Percentiles rank a stretch among this genome's conserved stretches.
phyloP scores from a whole-genome alignment of 371 early-diverging fungal genomes.

The Mortierella sp. region DNA sequence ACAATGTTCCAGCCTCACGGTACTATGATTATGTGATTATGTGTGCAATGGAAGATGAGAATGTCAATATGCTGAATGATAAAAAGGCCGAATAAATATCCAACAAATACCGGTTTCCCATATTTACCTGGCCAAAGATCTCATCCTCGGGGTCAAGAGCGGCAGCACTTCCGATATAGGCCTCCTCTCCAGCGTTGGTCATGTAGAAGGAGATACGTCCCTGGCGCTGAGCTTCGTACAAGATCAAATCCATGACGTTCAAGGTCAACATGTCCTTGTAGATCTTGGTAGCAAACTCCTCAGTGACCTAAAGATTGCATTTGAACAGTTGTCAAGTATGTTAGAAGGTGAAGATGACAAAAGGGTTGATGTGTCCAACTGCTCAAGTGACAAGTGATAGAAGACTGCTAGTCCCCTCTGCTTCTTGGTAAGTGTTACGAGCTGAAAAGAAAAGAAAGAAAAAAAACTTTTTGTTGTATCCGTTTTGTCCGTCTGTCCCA shows the following conservation, averaged over 20 bases:
- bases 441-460: not conserved
- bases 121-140: constrained; percentile 89
- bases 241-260: constrained; percentile 92
- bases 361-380: not conserved
- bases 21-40: constrained; percentile 72
- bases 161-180: constrained; percentile 92
- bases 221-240: constrained; percentile 99
- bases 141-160: constrained; percentile 90
- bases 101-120: not conserved
- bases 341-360: not conserved
- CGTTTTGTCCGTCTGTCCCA: not conserved
- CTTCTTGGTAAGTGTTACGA: not conserved
- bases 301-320: constrained; percentile 68
- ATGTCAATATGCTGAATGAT: not conserved
- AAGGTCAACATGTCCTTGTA: constrained; percentile 94
- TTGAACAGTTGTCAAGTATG: not conserved
- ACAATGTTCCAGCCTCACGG: constrained; percentile 93
- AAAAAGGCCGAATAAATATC: not conserved
- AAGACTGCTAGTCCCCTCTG: not conserved
- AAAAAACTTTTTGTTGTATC: not conserved
- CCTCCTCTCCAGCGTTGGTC: constrained; percentile 99
- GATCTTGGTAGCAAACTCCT: constrained; percentile 81
- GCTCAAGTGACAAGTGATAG: not conserved
- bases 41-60: not conserved
- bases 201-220: constrained; percentile 98